A percentile compares a stretch with the other conserved stretches of the same genome.
These are phyloP conservation scores for Suhomyces maxii DNA, from an alignment of 1,139 yeast genomes.

Conservation along the genomic window DNA sequence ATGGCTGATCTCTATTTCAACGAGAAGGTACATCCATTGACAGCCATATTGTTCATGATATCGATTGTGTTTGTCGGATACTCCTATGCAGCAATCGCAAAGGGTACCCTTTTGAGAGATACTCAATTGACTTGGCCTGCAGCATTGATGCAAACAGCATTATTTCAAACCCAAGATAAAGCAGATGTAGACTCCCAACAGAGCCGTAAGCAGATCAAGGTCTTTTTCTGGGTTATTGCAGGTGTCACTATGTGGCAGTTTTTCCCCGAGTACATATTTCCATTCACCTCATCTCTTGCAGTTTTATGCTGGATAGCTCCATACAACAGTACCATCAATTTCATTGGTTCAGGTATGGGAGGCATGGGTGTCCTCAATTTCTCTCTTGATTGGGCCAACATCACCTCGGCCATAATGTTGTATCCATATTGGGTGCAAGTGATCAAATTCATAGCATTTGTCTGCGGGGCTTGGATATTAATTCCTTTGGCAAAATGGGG, in stretches of 20 bases:
- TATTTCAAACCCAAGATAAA: constrained; percentile 18
- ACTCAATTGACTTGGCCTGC: constrained; percentile 20
- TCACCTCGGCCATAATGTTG: constrained; percentile 21
- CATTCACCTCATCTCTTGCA: constrained; percentile 21
- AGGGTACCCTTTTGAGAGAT: constrained; percentile 17
- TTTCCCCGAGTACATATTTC: constrained; percentile 21
- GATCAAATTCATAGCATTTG: constrained; percentile 21
- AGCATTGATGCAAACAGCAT: constrained; percentile 22
- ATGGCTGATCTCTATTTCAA: constrained; percentile 19
- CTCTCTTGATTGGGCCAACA: constrained; percentile 23
- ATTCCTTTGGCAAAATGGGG: constrained; percentile 22
- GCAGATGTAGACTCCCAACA: constrained; percentile 10
- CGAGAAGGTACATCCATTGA: constrained; percentile 13
- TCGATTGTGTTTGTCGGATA: constrained; percentile 23
- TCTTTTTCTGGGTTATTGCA: constrained; percentile 25
- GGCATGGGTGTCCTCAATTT: constrained; percentile 25
- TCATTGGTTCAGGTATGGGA: constrained; percentile 23
- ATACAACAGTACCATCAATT: constrained; percentile 15
- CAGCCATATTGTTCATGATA: constrained; percentile 20
- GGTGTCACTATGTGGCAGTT: constrained; percentile 31
- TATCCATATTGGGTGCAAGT: constrained; percentile 24
- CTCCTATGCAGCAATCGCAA: constrained; percentile 23
- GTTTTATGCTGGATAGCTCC: constrained; percentile 24
- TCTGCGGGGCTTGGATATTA: constrained; percentile 21
- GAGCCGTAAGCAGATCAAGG: constrained; percentile 18